These are phyloP conservation scores for Dendrostoma leiphaemia DNA, from an alignment of 2,329 filamentous ascomycete genomes.

Conservation along the genomic window DNA sequence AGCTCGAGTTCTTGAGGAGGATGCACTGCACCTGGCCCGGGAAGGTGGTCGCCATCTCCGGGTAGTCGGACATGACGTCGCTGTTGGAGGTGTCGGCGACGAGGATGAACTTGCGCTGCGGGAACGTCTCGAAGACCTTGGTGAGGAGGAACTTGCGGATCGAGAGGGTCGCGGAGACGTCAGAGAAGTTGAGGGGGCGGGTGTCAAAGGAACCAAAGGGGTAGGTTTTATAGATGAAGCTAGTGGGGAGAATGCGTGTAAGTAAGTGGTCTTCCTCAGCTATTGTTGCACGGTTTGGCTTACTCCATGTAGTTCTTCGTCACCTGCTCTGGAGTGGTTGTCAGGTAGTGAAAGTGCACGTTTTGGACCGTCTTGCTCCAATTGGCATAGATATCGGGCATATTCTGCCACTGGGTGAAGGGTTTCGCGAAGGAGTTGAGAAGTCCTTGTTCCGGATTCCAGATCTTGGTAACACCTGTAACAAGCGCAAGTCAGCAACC, in stretches of 20 bases:
- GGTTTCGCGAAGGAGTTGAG: slow-evolving; percentile 73
- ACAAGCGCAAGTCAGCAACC: neutral
- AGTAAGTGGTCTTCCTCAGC: slow-evolving; percentile 2
- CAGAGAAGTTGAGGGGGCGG: slow-evolving; percentile 76
- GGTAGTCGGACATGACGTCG: slow-evolving; percentile 70
- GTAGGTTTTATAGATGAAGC: slow-evolving; percentile 74
- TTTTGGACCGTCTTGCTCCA: slow-evolving; percentile 67
- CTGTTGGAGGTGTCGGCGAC: slow-evolving; percentile 75
- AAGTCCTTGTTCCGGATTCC: slow-evolving; percentile 69
- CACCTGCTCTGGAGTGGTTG: slow-evolving; percentile 75
- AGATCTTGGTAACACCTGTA: slow-evolving; percentile 68
- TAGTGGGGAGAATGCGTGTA: neutral
- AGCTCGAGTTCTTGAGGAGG: slow-evolving; percentile 61
- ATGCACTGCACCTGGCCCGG: slow-evolving; percentile 76
- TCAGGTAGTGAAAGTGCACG: slow-evolving; percentile 79
- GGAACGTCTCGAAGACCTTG: slow-evolving; percentile 73
- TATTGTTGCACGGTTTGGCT: too few relatives aligned
- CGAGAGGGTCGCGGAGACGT: slow-evolving; percentile 66
- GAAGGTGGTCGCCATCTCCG: slow-evolving; percentile 60
- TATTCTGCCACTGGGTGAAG: slow-evolving; percentile 73
- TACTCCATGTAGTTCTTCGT: slow-evolving; percentile 75
- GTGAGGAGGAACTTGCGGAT: slow-evolving; percentile 69
- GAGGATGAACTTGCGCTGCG: slow-evolving; percentile 71
- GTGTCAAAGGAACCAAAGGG: slow-evolving; percentile 77
- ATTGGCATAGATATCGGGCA: slow-evolving; percentile 76